phyloP scores from a whole-genome alignment of 2,329 filamentous ascomycete species.

The Ophiostoma montium region DNA sequence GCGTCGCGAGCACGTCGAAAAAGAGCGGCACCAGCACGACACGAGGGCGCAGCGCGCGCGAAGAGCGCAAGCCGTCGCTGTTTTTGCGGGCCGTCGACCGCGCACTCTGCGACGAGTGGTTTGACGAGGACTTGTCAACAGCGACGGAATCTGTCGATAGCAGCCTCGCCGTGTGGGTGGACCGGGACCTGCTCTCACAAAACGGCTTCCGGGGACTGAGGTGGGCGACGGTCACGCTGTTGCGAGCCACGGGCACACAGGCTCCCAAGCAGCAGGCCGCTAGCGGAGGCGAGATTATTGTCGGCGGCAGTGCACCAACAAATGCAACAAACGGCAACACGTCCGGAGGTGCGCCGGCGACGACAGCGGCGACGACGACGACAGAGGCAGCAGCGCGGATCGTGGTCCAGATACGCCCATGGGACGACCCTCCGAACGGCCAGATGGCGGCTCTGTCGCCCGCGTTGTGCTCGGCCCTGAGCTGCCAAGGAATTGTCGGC shows the following conservation, averaged over 20 bases:
- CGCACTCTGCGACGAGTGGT: slow-evolving; percentile 56
- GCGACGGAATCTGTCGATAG: no score
- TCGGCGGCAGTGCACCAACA: slow-evolving; percentile 24
- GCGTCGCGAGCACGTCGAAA: slow-evolving; percentile 64
- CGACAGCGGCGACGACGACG: slow-evolving; percentile 14
- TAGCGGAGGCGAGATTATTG: slow-evolving; percentile 18
- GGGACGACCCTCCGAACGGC: slow-evolving; percentile 77
- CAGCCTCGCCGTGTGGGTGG: slow-evolving; percentile 68
- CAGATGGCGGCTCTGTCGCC: slow-evolving; percentile 69
- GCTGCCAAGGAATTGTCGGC: slow-evolving; percentile 60
- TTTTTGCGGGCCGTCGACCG: slow-evolving; percentile 74
- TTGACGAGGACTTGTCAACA: slow-evolving; percentile 50
- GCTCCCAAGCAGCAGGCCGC: slow-evolving; percentile 40
- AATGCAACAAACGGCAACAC: slow-evolving; percentile 11
- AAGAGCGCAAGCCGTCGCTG: slow-evolving; percentile 51
- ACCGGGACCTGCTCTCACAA: slow-evolving; percentile 58
- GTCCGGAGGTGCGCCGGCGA: not conserved
- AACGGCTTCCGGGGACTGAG: slow-evolving; percentile 62
- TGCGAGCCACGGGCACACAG: slow-evolving; percentile 62
- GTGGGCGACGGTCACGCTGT: slow-evolving; percentile 72
- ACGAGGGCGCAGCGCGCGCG: slow-evolving; percentile 31
- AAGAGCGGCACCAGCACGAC: slow-evolving; percentile 68
- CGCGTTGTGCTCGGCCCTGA: slow-evolving; percentile 59
- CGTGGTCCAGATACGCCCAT: slow-evolving; percentile 59
- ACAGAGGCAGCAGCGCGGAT: slow-evolving; percentile 49